These are phyloP conservation scores for Sporisorium graminicola DNA, from an alignment of 1,284 basidiomycete genomes.

Conservation along the genomic window DNA sequence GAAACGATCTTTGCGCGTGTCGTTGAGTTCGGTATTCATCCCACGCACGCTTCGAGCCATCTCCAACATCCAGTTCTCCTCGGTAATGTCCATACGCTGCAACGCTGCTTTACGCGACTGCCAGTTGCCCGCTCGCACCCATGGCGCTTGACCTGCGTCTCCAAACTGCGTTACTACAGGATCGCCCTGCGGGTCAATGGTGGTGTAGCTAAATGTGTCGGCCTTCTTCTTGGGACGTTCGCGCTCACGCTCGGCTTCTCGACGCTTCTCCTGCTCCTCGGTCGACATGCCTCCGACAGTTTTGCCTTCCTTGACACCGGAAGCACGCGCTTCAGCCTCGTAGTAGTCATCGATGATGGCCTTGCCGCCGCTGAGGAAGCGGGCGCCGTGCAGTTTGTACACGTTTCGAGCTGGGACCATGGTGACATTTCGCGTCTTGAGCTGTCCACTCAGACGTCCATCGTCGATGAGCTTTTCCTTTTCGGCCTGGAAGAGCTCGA, in stretches of 20 bases:
- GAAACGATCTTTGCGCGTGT: constrained; percentile 56
- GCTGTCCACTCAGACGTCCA: constrained; percentile 86
- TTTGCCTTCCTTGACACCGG: constrained; percentile 66
- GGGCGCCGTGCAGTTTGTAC: constrained; percentile 92
- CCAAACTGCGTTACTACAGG: constrained; percentile 63
- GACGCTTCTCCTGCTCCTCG: constrained; percentile 54
- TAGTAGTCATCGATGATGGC: constrained; percentile 96
- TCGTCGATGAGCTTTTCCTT: constrained; percentile 90
- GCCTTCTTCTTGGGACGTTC: constrained; percentile 54
- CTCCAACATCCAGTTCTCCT: constrained; percentile 69
- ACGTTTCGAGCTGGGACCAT: constrained; percentile 91
- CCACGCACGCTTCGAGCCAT: constrained; percentile 65
- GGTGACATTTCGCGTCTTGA: constrained; percentile 91
- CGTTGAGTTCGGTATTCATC: constrained; percentile 65
- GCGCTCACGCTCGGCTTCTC: constrained; percentile 58
- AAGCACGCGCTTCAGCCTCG: constrained; percentile 80
- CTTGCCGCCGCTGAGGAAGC: constrained; percentile 86
- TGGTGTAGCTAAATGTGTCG: constrained; percentile 59
- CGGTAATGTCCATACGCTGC: constrained; percentile 60
- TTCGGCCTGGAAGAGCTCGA: constrained; percentile 75
- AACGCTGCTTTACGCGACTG: constrained; percentile 49
- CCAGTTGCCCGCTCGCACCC: constrained; percentile 60
- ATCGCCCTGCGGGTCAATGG: constrained; percentile 62
- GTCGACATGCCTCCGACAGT: constrained; percentile 57
- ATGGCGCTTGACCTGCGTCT: constrained; percentile 63